Conservation (phyloP, 31 red algal species). For the Endocladia muricata region DNA sequence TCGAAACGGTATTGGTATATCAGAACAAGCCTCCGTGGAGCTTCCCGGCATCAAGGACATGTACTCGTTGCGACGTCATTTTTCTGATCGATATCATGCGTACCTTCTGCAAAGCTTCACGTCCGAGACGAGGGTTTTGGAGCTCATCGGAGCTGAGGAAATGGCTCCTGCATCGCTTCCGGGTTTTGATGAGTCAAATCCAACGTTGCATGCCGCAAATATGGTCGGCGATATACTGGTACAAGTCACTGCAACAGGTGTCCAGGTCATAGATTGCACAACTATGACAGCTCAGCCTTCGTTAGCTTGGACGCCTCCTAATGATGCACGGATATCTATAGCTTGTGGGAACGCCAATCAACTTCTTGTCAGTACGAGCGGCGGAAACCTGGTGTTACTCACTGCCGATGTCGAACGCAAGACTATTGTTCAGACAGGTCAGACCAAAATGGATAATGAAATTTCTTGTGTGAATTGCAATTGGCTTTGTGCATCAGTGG, state of each 20-base stretch:
- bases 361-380: conserved; percentile 77
- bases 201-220: conserved; percentile 79
- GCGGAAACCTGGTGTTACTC: conserved; percentile 75
- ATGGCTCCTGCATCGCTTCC: conserved; percentile 76
- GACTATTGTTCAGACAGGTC: conserved; percentile 46
- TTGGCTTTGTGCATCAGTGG: conserved; percentile 18
- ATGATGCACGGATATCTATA: conserved; percentile 56
- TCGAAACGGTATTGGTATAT: conserved; percentile 96
- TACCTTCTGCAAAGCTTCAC: conserved; percentile 87
- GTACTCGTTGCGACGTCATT: conserved; percentile 75
- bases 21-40: conserved; percentile 79
- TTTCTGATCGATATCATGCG: conserved; percentile 63
- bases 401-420: conserved; percentile 52
- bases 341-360: conserved; percentile 76
- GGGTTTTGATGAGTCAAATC: conserved; percentile 71
- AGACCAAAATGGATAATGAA: conserved; percentile 77
- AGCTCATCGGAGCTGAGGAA: conserved; percentile 80
- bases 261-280: conserved; percentile 41
- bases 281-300: conserved; percentile 38
- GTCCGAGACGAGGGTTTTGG: conserved; percentile 80
- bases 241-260: conserved; percentile 74
- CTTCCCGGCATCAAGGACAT: conserved; percentile 93
- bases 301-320: conserved; percentile 68
- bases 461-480: conserved; percentile 88
- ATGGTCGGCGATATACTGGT: conserved; percentile 82